phyloP scores from a whole-genome alignment of 768 basidiomycete species.

The Kwoniella botswanensis region DNA sequence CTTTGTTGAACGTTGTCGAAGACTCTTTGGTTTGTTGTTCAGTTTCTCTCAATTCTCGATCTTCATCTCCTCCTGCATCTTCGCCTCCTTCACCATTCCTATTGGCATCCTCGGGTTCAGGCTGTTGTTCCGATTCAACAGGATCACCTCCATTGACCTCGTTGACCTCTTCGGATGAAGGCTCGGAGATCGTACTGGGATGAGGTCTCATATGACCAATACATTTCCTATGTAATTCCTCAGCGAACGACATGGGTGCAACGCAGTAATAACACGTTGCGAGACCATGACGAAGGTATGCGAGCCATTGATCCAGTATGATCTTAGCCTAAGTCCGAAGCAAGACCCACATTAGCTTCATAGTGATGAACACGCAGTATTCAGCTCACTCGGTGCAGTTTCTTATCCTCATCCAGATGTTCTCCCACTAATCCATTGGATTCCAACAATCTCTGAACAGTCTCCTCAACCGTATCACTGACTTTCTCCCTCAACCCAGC shows the following conservation, averaged over 20 bases:
- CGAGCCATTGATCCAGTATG: slow-evolving; percentile 88
- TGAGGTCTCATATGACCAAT: slow-evolving; percentile 76
- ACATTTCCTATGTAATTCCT: slow-evolving; percentile 95
- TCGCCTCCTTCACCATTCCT: slow-evolving; percentile 45
- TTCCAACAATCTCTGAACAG: slow-evolving; percentile 75
- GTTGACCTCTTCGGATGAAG: slow-evolving; percentile 60
- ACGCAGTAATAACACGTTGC: slow-evolving; percentile 87
- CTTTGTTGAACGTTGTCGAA: background rate
- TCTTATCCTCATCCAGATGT: slow-evolving; percentile 51
- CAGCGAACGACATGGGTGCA: slow-evolving; percentile 86
- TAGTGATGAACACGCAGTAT: background rate
- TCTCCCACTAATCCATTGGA: slow-evolving; percentile 68
- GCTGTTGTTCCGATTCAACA: slow-evolving; percentile 13
- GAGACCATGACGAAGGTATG: slow-evolving; percentile 82
- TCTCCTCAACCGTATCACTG: slow-evolving; percentile 79
- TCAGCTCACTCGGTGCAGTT: slow-evolving; percentile 28
- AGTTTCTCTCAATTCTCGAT: slow-evolving; percentile 14
- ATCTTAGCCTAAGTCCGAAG: slow-evolving; percentile 69
- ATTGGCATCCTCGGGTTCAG: background rate
- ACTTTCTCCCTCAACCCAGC: slow-evolving; percentile 62
- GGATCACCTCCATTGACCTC: slow-evolving; percentile 24
- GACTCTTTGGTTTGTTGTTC: slow-evolving; percentile 2
- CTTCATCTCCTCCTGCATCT: slow-evolving; percentile 33
- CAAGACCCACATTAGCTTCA: slow-evolving; percentile 57
- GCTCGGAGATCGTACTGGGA: slow-evolving; percentile 11